Base-by-base conservation (phyloP, 306 rosid species). In the Abrus precatorius region DNA sequence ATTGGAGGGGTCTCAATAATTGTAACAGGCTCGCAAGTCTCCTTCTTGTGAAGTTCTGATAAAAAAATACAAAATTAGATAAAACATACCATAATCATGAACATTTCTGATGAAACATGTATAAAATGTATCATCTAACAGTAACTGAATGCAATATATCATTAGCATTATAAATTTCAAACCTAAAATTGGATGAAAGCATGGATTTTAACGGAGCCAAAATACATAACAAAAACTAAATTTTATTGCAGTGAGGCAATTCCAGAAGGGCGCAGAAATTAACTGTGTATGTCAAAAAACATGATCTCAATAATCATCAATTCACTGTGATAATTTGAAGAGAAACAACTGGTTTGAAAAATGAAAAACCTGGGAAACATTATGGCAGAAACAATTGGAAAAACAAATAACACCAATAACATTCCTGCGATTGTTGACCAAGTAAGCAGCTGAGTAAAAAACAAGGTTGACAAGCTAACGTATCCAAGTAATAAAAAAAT, bases 31-130 rank as follows among this genome's bases (percentile, higher is more conserved):
- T 93, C 97, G n/a, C 97, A 90, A 0, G 97, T 90, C 79, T 93
- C 97, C 91, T 93, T 93, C 90, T 91, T 93, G 91, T 91, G 97
- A 76, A 93, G 93, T 76, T 93, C 97, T 93, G 70, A n/a, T 47
- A 69, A 13, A 47, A 72, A 33, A 20, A 7, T 8, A 7, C 1
- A 34, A 0, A 0, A 50, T 14, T 3, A 28, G 9, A 29, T 0
- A 74, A 4, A 9, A 6, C 4, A 44, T 28, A 28, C 0, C 14
- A 60, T n/a, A 40, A 48, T 2, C 0, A 66, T 5, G 59, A 6
- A 5, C 43, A 38, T 1, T 1, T 8, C n/a, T 0, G 1, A 13
- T 7, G n/a, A 1, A 48, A 29, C 8, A 29, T 1, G 47, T 0
- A 8, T 4, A 9, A 64, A 20, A 4, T 3, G 27, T 3, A 30